phyloP scores from a whole-genome alignment of 2,329 filamentous ascomycete genomes.

The Penicillium verrucosum region DNA sequence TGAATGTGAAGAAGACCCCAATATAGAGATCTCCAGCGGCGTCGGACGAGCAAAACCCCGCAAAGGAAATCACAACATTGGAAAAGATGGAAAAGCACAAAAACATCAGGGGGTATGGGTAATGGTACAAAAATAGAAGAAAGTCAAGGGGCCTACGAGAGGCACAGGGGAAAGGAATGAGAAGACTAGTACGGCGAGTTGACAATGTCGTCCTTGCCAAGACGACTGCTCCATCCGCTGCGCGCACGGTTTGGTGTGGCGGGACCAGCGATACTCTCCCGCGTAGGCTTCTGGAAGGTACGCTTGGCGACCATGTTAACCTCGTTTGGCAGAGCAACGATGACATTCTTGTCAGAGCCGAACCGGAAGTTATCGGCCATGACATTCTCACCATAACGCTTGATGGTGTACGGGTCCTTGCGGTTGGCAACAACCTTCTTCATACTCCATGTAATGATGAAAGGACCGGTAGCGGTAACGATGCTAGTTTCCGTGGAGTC shows the following conservation, averaged over 20 bases:
- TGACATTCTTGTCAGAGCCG: slow-evolving; percentile 95
- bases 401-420: slow-evolving; percentile 92
- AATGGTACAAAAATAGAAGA: slow-evolving; percentile 21
- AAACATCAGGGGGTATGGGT: slow-evolving; percentile 32
- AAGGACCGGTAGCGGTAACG: slow-evolving; percentile 92
- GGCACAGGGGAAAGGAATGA: background rate
- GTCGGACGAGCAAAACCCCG: background rate
- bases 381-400: slow-evolving; percentile 90
- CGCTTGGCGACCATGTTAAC: slow-evolving; percentile 95
- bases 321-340: slow-evolving; percentile 93
- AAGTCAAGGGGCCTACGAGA: slow-evolving; percentile 1
- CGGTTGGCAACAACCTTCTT: slow-evolving; percentile 79
- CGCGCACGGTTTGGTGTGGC: slow-evolving; percentile 44
- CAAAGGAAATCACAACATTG: background rate
- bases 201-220: slow-evolving; percentile 79
- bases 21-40: background rate
- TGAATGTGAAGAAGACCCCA: background rate
- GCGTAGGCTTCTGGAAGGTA: slow-evolving; percentile 78
- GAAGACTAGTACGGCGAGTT: slow-evolving; percentile 60
- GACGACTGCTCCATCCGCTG: slow-evolving; percentile 38
- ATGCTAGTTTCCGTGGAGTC: slow-evolving; percentile 84
- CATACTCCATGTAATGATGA: slow-evolving; percentile 93
- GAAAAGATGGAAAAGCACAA: slow-evolving; percentile 3
- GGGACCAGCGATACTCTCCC: slow-evolving; percentile 80
- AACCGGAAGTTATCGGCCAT: slow-evolving; percentile 99